A percentile compares a stretch with the other conserved stretches of the same genome.
These are phyloP conservation scores for Penicillium olsonii DNA, from an alignment of 2,329 filamentous ascomycete genomes.

Conservation along the genomic window DNA sequence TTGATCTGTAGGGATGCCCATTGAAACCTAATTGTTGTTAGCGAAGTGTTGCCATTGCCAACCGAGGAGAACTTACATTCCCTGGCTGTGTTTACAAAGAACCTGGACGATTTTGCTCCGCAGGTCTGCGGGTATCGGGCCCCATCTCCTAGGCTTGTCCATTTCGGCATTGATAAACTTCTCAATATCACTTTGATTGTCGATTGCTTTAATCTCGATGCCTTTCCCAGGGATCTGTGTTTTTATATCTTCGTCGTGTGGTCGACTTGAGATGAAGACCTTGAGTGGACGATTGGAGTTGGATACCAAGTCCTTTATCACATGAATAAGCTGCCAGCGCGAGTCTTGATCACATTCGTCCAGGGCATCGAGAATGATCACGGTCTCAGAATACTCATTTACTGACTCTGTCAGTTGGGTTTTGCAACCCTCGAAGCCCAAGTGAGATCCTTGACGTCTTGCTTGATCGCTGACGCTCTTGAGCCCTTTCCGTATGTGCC, in stretches of 20 bases:
- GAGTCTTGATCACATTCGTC: background rate
- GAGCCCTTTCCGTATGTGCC: background rate
- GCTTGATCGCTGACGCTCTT: background rate
- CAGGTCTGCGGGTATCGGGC: background rate
- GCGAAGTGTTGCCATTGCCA: too few relatives aligned
- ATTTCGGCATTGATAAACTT: background rate
- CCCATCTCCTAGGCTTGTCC: background rate
- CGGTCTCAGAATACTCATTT: too few relatives aligned
- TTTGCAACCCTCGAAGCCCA: background rate
- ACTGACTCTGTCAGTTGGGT: background rate
- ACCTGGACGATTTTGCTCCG: too few relatives aligned
- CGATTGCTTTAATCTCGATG: background rate
- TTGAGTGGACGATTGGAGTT: background rate
- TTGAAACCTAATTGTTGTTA: background rate
- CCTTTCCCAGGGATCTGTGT: background rate
- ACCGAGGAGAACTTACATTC: background rate
- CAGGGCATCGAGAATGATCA: background rate
- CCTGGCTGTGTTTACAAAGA: background rate
- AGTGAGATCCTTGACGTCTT: background rate
- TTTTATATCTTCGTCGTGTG: background rate
- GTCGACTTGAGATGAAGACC: background rate
- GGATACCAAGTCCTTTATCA: background rate
- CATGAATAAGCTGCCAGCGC: background rate
- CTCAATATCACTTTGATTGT: background rate
- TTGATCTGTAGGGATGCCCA: background rate